Base-by-base conservation (phyloP, 1,139 yeast genomes). In the Saccharomyces pastorianus region DNA sequence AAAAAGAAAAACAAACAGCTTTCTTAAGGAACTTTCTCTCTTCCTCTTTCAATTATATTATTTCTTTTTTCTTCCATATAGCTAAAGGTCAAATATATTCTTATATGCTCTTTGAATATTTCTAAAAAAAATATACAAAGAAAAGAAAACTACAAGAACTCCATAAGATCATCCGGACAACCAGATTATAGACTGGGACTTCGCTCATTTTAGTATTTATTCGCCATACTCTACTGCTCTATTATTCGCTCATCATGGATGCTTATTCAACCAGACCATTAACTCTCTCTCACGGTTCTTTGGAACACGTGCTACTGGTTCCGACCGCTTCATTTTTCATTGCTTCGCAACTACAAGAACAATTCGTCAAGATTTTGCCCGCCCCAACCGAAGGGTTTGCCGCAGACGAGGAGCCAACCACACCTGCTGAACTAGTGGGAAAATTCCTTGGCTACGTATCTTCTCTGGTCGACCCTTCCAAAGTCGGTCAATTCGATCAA, bases 301-400 rank as follows among this genome's bases (percentile, higher is more conserved):
- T 91, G 58, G 98, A 93, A 75, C 90, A 90, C 72, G 85, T 93
- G 44, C 76, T 91, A 54, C 78, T 91, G 65, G 93, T 93, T 55
- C 96, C 98, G 50, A 84, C 95, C 50, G 81, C 83, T 56, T 78
- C 85, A 56, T 87, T 88, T 68, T 82, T 88, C 67, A 81, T 84
- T 65, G 88, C 88, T 68, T 85, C 93, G 58, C 96, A 91, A 73
- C 79, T 95, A 64, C 85, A 88, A 65, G 95, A 90, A 62, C 95
- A 85, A 70, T 93, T 93, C 70, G 75, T 74, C 66, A 86, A 88
- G 48, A 34, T 50, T 69, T 79, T 90, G 62, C 96, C 96, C 25
- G 80, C 78, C 52, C 83, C 85, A 48, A 86, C 96, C 47, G 96
- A 88, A 66, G 95, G 86, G 25, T 84, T 80, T 64, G 93, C 93